Base-by-base conservation (phyloP, 306 rosid species). In the Glycyrrhiza uralensis region DNA sequence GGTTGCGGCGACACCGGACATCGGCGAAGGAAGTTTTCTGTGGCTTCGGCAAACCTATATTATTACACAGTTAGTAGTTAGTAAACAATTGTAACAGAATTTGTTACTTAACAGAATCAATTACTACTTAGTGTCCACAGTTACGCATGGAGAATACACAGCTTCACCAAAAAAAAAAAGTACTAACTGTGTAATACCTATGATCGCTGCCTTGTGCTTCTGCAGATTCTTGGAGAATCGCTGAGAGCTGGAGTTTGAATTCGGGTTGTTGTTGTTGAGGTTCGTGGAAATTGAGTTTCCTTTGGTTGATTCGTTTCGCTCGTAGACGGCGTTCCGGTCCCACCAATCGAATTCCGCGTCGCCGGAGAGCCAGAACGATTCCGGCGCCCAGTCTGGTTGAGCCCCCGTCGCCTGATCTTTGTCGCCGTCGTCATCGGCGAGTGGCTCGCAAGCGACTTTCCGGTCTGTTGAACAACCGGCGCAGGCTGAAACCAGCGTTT, bases 311-410 rank as follows among this genome's bases (percentile, higher is more conserved):
- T 89, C 95, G 13, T 87, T 94, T 11, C 97, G 78, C 79, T 89
- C 92, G 78, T 74, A 86, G 59, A 91, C 86, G 11, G 95, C 96
- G 79, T 91, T 88, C 4, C 89, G 88, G 46, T 94, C 97, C 81
- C 87, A 91, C 97, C 96, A 94, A 46, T 91, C 98, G 68, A 49
- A 67, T 79, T 94, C 98, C 0, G 92, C 96, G 24, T 91, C 97
- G 15, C 80, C 89, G 23, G 97, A 93, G 32, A 93, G 92, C 92
- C 98, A 90, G 75, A 91, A 89, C 0, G 97, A 93, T 1, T 82
- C 87, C 72, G 98, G 98, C 22, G 96, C 96, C 5, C 84, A 89
- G 63, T 91, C 97, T 0, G 81, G 70, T 15, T 78, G 79, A 5
- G 29, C 39, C 11, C 63, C 84, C 6, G 20, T n/a, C n/a, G n/a